Percentiles rank a stretch among this genome's conserved stretches.
phyloP scores from a whole-genome alignment of 352 stramenopile genomes.

The Phytophthora multivora region DNA sequence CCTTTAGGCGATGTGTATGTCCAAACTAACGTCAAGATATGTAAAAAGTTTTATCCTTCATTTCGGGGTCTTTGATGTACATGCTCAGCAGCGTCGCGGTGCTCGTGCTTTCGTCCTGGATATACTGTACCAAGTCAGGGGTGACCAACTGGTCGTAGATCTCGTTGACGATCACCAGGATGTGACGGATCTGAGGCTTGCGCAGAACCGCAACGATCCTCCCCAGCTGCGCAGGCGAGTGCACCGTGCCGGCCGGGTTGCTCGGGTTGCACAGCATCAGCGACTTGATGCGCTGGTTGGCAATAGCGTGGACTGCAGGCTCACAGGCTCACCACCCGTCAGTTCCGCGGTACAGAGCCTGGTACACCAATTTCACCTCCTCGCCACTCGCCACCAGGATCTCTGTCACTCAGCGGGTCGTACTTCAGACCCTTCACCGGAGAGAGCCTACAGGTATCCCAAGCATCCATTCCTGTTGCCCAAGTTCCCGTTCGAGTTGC shows the following conservation, averaged over 20 bases:
- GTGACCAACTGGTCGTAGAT: slow-evolving; percentile 96
- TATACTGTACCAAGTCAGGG: too few relatives aligned
- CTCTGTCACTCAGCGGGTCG: too few relatives aligned
- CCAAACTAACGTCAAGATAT: slow-evolving; percentile 15
- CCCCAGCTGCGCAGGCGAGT: slow-evolving; percentile 62
- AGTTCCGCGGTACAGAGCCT: too few relatives aligned
- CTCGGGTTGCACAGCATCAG: slow-evolving; percentile 97
- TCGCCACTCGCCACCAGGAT: too few relatives aligned
- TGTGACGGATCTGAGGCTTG: slow-evolving; percentile 67
- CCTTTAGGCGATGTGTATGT: slow-evolving; percentile 15
- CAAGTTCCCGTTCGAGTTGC: too few relatives aligned
- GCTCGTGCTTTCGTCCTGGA: too few relatives aligned
- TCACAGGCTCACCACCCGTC: too few relatives aligned
- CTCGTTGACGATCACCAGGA: slow-evolving; percentile 93
- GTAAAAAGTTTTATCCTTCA: slow-evolving; percentile 7
- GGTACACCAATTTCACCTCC: too few relatives aligned
- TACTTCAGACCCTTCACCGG: too few relatives aligned
- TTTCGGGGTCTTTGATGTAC: background rate
- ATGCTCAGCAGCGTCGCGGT: too few relatives aligned
- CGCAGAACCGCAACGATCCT: slow-evolving; percentile 59
- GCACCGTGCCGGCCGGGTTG: slow-evolving; percentile 92
- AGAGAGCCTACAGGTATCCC: too few relatives aligned
- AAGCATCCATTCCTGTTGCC: too few relatives aligned
- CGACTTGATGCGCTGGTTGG: slow-evolving; percentile 75
- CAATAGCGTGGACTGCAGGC: background rate